phyloP scores from a whole-genome alignment of 495 filamentous ascomycete species.

The Sordaria brevicollis region DNA sequence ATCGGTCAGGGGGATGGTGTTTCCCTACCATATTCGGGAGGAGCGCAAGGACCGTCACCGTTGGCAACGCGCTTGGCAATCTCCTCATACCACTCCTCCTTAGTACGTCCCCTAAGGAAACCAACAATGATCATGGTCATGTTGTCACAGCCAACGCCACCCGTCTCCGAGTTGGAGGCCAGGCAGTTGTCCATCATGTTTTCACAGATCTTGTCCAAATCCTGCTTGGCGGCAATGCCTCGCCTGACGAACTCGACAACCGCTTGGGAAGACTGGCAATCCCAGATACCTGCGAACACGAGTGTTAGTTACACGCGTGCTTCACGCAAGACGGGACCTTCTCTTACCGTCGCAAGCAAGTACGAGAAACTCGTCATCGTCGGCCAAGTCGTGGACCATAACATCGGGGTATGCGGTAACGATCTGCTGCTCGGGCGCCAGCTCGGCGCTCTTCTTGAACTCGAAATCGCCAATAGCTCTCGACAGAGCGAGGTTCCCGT shows the following conservation, averaged over 20 bases:
- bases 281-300: conserved; percentile 74
- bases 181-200: conserved; percentile 99
- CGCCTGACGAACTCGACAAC: conserved; percentile 94
- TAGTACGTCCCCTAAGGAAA: conserved; percentile 78
- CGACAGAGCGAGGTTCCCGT: conserved; percentile 95
- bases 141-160: conserved; percentile 97
- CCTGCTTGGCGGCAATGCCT: conserved; percentile 91
- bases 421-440: conserved; percentile 93
- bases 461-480: conserved; percentile 98
- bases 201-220: conserved; percentile 86
- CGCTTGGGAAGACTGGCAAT: conserved; percentile 95
- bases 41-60: conserved; percentile 96
- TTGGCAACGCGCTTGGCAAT: conserved; percentile 89
- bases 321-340: background rate
- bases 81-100: conserved; percentile 96
- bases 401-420: conserved; percentile 96
- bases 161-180: conserved; percentile 92
- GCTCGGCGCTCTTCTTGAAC: conserved; percentile 97
- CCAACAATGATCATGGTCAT: conserved; percentile 96
- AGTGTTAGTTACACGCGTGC: background rate
- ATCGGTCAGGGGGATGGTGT: conserved; percentile 8
- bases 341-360: conserved; percentile 89
- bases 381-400: conserved; percentile 72
- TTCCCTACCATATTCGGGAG: conserved; percentile 95
- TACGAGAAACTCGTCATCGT: conserved; percentile 95